phyloP scores from a whole-genome alignment of 768 basidiomycete genomes.

The Mrakia frigida region DNA sequence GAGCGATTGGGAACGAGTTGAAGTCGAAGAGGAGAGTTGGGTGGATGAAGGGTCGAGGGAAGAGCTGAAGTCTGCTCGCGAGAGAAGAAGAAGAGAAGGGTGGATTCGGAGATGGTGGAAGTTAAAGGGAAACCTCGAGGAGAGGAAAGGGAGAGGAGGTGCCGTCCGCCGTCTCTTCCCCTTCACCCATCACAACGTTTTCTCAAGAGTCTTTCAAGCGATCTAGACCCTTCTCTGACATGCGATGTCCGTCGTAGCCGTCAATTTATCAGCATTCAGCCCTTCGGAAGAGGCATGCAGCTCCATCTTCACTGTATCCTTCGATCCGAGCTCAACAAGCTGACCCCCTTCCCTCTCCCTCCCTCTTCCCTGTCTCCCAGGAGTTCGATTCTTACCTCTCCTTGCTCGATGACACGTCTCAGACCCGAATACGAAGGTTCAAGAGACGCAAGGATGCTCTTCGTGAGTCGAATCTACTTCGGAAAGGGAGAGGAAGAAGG shows the following conservation, averaged over 20 bases:
- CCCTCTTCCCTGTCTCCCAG: not conserved
- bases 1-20: no score
- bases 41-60: no score
- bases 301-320: not conserved
- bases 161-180: no score
- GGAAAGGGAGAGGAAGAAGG: not conserved
- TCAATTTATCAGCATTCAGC: not conserved
- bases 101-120: no score
- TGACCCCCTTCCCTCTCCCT: not conserved
- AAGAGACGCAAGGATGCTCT: not conserved
- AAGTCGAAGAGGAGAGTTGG: no score
- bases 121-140: no score
- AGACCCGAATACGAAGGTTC: not conserved
- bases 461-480: not conserved
- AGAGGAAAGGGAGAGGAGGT: no score
- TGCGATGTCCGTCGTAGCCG: conserved; percentile 4
- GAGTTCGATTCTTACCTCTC: not conserved
- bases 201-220: no score
- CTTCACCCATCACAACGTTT: no score
- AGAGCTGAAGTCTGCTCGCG: no score
- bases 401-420: not conserved
- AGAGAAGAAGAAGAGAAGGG: no score
- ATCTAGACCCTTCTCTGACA: not conserved
- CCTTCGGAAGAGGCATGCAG: not conserved
- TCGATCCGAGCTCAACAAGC: not conserved